phyloP scores from a whole-genome alignment of 805 yeast genomes.

The Cephaloascus fragrans region DNA sequence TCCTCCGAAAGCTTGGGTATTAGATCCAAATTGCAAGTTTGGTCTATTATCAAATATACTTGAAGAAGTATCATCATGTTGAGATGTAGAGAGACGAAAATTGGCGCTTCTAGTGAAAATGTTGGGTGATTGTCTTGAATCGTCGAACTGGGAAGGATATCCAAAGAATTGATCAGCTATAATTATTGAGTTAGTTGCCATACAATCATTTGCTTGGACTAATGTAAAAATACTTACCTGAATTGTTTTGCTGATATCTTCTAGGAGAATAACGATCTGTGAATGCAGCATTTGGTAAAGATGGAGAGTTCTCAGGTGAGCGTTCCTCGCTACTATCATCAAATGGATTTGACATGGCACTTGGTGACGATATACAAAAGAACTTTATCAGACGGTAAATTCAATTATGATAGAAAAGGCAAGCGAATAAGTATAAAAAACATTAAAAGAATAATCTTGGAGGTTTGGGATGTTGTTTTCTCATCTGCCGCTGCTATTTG shows the following conservation, averaged over 20 bases:
- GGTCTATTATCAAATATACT: slow-evolving; percentile 17
- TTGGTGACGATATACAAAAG: neutral
- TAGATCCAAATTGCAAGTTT: slow-evolving; percentile 8
- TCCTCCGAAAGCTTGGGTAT: neutral
- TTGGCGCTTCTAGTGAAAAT: slow-evolving; percentile 28
- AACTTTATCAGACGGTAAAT: neutral
- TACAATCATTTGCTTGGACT: too few species aligned
- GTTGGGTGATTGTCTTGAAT: slow-evolving; percentile 28
- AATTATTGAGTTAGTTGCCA: too few species aligned
- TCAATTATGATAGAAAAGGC: too few species aligned
- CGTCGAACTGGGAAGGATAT: slow-evolving; percentile 16
- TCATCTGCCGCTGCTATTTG: too few species aligned
- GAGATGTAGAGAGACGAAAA: slow-evolving; percentile 1
- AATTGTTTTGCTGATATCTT: slow-evolving; percentile 17
- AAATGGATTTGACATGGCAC: slow-evolving; percentile 20
- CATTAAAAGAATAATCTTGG: too few species aligned
- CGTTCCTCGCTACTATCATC: slow-evolving; percentile 16
- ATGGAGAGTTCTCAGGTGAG: slow-evolving; percentile 9
- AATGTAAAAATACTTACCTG: slow-evolving; percentile 6
- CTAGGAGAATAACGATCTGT: slow-evolving; percentile 27
- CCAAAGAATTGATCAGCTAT: slow-evolving; percentile 15
- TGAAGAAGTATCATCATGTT: slow-evolving; percentile 9
- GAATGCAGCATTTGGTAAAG: slow-evolving; percentile 28
- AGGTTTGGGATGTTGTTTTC: too few species aligned
- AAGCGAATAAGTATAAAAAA: neutral